Evolutionary conservation across 140 eudicot genomes (phyloP).

Genomic region (Erigeron philadelphicus): DNA sequence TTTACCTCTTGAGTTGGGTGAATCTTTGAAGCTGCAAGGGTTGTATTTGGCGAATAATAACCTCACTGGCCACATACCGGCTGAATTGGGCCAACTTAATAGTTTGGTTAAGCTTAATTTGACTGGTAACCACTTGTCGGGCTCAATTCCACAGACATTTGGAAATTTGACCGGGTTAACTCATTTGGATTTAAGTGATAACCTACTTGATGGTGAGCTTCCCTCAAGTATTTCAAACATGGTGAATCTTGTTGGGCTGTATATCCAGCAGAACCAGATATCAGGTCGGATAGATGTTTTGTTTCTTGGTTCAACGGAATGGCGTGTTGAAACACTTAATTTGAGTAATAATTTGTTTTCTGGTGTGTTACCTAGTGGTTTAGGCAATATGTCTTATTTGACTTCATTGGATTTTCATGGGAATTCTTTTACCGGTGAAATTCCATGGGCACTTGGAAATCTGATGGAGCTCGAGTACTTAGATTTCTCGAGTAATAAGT

Average conservation of each 20-base stretch:
- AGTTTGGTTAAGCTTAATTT: slow-evolving; percentile 62
- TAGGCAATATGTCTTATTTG: slow-evolving; percentile 58
- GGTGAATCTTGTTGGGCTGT: slow-evolving; percentile 63
- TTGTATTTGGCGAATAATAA: slow-evolving; percentile 54
- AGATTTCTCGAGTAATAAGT: slow-evolving; percentile 47
- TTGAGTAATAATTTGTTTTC: slow-evolving; percentile 44
- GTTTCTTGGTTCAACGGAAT: slow-evolving; percentile 32
- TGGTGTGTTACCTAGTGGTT: slow-evolving; percentile 47
- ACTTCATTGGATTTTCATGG: slow-evolving; percentile 64
- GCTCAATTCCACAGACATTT: slow-evolving; percentile 44
- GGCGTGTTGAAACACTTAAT: slow-evolving; percentile 60
- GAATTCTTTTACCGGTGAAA: slow-evolving; percentile 43
- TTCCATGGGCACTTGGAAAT: slow-evolving; percentile 56
- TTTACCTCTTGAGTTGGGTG: slow-evolving; percentile 47
- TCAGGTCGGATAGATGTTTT: slow-evolving; percentile 43
- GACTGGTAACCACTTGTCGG: slow-evolving; percentile 44
- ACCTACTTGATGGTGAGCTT: slow-evolving; percentile 52
- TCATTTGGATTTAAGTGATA: slow-evolving; percentile 67
- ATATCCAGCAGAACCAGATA: slow-evolving; percentile 46
- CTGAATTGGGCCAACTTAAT: slow-evolving; percentile 43
- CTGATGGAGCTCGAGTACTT: slow-evolving; percentile 52
- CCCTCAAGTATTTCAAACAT: slow-evolving; percentile 45
- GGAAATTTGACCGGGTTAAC: slow-evolving; percentile 51
- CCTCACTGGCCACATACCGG: slow-evolving; percentile 53
- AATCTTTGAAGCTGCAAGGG: slow-evolving; percentile 48